Base-by-base conservation (phyloP, 495 filamentous ascomycete genomes). In the Rostrohypoxylon terebratum region DNA sequence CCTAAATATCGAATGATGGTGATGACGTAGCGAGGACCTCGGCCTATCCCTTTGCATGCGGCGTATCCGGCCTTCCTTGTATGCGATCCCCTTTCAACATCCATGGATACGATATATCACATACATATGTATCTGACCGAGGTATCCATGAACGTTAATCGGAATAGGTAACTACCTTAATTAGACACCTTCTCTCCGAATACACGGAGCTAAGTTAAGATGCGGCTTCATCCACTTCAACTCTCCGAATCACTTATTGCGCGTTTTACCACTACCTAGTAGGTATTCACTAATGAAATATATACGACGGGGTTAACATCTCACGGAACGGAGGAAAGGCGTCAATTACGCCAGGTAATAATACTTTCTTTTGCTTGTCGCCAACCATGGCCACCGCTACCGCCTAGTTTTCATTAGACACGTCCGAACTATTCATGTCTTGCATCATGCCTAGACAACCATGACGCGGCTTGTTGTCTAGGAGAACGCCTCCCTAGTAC, bases 391-490 rank as follows among this genome's bases (percentile, higher is more conserved):
- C 23, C 18, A 20, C 40, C 36, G 47, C 7, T 62, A 28, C 21
- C 11, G 14, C 16, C 18, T 62, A 50, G 20, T 6, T 28, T 51
- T 51, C 40, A 40, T 47, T 65, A 25, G 48, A 3, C 21, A 61
- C 55, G 20, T 55, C 62, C 20, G 18, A 66, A 45, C 44, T 59
- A 55, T 31, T 61, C 38, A 33, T 62, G 23, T 57, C 68, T 71
- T 71, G 68, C 68, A 71, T 66, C 61, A 71, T 71, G 54, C 62
- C 68, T 28, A 61, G 48, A 33, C 25, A 45, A 61, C 48, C 68
- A 66, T 71, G 68, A 71, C 68, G 68, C 68, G 68, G 68, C 68
- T 66, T 59, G n/a, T 48, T 55, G 47, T 47, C 47, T 66, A 59
- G 34, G 40, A 50, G 38, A n/a, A 31, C 48, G 51, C 59, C 34